Percentiles rank a stretch among this genome's conserved stretches.
phyloP scores from a whole-genome alignment of 306 rosid genomes.

The Casuarina cunninghamiana region DNA sequence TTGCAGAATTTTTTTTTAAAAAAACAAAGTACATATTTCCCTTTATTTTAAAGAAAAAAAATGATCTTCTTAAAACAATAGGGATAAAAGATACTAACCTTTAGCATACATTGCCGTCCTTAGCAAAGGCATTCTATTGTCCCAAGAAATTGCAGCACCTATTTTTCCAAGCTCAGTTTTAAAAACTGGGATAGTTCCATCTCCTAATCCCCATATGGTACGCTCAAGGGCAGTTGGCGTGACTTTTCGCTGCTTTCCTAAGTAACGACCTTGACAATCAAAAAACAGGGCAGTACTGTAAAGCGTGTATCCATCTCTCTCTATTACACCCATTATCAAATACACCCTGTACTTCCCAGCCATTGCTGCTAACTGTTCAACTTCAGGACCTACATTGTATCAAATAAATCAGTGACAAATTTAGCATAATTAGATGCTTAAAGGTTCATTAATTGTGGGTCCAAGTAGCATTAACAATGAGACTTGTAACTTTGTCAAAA shows the following conservation, averaged over 20 bases:
- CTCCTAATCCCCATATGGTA: conserved; percentile 93
- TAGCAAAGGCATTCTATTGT: conserved; percentile 84
- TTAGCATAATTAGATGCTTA: background rate
- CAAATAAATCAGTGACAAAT: conserved; percentile 5
- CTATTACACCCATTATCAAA: conserved; percentile 90
- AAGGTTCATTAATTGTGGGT: background rate
- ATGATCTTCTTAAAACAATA: background rate
- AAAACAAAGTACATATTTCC: too few relatives aligned
- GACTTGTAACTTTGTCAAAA: background rate
- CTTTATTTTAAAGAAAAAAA: too few relatives aligned
- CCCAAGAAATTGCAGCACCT: conserved; percentile 96
- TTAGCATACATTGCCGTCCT: conserved; percentile 94
- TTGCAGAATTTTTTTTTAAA: too few relatives aligned
- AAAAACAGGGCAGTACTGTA: conserved; percentile 82
- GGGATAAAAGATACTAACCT: conserved; percentile 49
- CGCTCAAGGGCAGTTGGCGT: conserved; percentile 92
- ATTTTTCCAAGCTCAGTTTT: conserved; percentile 87
- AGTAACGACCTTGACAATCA: conserved; percentile 78
- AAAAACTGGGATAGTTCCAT: conserved; percentile 88
- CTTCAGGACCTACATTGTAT: conserved; percentile 74
- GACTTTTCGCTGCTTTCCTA: conserved; percentile 91
- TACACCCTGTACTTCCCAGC: conserved; percentile 81
- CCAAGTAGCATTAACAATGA: background rate
- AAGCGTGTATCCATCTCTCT: conserved; percentile 91
- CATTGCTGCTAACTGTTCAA: conserved; percentile 89